Conservation (phyloP, 306 rosid species). For the Sphenostylis stenocarpa region DNA sequence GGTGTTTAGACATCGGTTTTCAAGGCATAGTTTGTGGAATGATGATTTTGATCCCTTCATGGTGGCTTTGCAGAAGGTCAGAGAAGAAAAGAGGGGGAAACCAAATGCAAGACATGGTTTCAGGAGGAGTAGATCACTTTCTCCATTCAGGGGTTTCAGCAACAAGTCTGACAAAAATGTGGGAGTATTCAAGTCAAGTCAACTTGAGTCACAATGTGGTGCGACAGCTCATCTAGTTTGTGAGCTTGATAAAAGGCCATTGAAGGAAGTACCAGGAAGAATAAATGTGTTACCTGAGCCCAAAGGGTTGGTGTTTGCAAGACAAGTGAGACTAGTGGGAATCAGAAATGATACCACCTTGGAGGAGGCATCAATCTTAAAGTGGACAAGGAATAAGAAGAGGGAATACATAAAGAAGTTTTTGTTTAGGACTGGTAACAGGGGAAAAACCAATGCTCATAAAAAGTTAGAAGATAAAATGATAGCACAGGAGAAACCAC, state of each 20-base stretch:
- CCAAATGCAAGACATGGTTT: constrained; percentile 22
- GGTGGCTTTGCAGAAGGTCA: constrained; percentile 70
- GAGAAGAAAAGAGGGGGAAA: constrained; percentile 45
- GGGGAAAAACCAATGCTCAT: constrained; percentile 22
- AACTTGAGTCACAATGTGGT: constrained; percentile 19
- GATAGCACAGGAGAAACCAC: constrained; percentile 29
- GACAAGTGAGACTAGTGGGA: constrained; percentile 43
- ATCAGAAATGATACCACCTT: constrained; percentile 21
- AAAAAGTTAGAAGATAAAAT: constrained; percentile 38
- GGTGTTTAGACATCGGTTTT: constrained; percentile 40
- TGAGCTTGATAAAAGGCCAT: constrained; percentile 24
- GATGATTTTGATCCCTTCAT: constrained; percentile 88
- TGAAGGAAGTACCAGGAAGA: constrained; percentile 24
- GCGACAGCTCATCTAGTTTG: not conserved
- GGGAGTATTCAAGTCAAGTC: not conserved
- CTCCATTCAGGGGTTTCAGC: constrained; percentile 39
- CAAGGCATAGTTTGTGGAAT: constrained; percentile 48
- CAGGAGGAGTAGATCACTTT: constrained; percentile 50
- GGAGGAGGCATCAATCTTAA: constrained; percentile 4
- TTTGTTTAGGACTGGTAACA: constrained; percentile 33
- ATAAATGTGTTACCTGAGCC: constrained; percentile 41
- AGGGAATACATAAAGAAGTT: constrained; percentile 41
- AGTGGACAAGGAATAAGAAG: constrained; percentile 41
- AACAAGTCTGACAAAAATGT: constrained; percentile 12
- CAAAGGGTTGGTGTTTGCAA: constrained; percentile 55